These are phyloP conservation scores for Ceratobasidium sp. DNA, from an alignment of 1,284 basidiomycete species.

Conservation along the genomic window DNA sequence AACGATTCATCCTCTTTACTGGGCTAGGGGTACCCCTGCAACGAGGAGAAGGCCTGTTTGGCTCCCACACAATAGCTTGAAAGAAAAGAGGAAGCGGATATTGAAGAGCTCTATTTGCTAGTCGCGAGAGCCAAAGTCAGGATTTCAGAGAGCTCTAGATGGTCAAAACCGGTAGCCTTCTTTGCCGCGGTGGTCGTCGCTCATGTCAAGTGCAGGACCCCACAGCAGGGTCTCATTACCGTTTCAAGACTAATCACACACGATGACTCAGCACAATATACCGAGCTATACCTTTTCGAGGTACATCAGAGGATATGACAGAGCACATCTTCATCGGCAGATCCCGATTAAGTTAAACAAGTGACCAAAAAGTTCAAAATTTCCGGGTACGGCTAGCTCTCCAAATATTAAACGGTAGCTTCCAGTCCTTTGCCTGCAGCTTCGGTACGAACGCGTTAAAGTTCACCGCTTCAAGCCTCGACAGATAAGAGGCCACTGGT, in stretches of 20 bases:
- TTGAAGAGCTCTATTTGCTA: background rate
- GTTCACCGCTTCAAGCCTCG: constrained; percentile 76
- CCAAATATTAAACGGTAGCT: constrained; percentile 88
- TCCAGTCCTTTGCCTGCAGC: constrained; percentile 83
- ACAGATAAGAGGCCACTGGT: constrained; percentile 77
- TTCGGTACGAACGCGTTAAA: constrained; percentile 85
- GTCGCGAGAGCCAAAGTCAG: background rate
- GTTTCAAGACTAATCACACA: constrained; percentile 30
- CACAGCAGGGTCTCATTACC: constrained; percentile 33
- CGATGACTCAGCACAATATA: background rate
- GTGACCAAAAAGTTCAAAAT: constrained; percentile 15
- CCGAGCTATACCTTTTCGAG: background rate
- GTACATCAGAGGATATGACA: background rate
- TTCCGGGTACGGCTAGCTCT: constrained; percentile 54
- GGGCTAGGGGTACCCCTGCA: constrained; percentile 39
- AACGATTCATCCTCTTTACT: constrained; percentile 36
- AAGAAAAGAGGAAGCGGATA: background rate
- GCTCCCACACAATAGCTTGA: constrained; percentile 8
- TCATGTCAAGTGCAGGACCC: constrained; percentile 31
- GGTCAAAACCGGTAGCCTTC: background rate
- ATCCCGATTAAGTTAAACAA: constrained; percentile 1
- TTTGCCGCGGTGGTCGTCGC: constrained; percentile 25
- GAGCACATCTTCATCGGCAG: background rate
- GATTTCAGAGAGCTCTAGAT: background rate
- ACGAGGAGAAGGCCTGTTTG: constrained; percentile 26